Evolutionary conservation across 768 basidiomycete genomes (phyloP).

Genomic region (Mycena filopes): DNA sequence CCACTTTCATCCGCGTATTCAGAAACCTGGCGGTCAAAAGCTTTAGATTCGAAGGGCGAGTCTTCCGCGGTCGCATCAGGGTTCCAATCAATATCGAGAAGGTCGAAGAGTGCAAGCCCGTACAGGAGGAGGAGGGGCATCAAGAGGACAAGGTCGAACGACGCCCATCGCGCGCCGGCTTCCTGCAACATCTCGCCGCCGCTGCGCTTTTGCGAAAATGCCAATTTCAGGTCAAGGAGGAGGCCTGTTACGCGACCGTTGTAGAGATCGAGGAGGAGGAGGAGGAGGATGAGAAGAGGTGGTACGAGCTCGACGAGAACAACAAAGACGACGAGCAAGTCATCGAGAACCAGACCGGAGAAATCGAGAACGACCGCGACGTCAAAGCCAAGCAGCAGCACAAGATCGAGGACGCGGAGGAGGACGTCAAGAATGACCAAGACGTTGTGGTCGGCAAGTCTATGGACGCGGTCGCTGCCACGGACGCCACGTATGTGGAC

Average conservation of each 20-base stretch:
- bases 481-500: too few relatives aligned
- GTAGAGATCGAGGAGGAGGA: constrained; percentile 1
- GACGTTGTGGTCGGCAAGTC: too few relatives aligned
- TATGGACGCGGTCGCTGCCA: too few relatives aligned
- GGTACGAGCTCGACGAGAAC: not conserved
- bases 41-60: not conserved
- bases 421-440: too few relatives aligned
- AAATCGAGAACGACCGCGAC: too few relatives aligned
- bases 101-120: not conserved
- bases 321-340: not conserved
- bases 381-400: too few relatives aligned
- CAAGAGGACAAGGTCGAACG: not conserved
- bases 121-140: not conserved
- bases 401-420: too few relatives aligned
- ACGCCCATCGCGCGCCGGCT: not conserved
- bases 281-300: not conserved
- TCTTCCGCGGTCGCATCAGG: not conserved
- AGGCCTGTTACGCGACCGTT: not conserved
- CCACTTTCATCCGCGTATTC: not conserved
- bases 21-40: not conserved
- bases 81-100: not conserved
- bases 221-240: not conserved
- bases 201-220: not conserved
- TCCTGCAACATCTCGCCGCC: not conserved
- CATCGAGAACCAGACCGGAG: not conserved